These are phyloP conservation scores for Vanrija sp. DNA, from an alignment of 1,284 basidiomycete genomes.

Conservation along the genomic window DNA sequence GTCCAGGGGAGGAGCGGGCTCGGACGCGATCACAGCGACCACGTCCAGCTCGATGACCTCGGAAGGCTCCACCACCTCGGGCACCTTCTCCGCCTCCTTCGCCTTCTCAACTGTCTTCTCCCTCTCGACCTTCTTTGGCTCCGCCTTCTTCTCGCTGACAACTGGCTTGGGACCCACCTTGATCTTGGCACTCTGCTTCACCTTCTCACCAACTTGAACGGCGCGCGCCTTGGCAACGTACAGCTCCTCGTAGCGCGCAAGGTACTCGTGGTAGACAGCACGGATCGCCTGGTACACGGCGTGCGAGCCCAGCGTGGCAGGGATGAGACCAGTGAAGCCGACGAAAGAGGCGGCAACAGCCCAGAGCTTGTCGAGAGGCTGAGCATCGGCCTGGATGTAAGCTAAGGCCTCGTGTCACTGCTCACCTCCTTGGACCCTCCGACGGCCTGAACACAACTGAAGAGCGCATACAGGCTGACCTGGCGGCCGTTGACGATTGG, in stretches of 20 bases:
- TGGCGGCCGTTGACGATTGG: slow-evolving; percentile 13
- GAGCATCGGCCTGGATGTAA: slow-evolving; percentile 7
- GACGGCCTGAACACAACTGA: slow-evolving; percentile 9
- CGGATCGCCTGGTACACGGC: background rate
- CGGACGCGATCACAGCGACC: too few species aligned
- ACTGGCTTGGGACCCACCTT: too few species aligned
- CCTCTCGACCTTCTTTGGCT: too few species aligned
- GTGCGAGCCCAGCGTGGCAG: slow-evolving; percentile 6
- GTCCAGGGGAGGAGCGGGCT: too few species aligned
- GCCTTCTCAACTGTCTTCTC: too few species aligned
- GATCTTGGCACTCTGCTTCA: too few species aligned
- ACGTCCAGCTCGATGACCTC: too few species aligned
- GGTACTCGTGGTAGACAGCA: slow-evolving; percentile 12
- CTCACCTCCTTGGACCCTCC: slow-evolving; percentile 11
- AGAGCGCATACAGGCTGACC: slow-evolving; percentile 16
- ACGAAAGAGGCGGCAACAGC: slow-evolving; percentile 5
- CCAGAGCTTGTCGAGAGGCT: slow-evolving; percentile 16
- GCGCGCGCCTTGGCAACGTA: background rate
- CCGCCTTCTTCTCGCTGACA: too few species aligned
- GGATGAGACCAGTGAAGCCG: slow-evolving; percentile 7
- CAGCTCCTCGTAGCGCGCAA: slow-evolving; percentile 11
- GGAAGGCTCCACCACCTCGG: too few species aligned
- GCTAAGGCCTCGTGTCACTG: background rate
- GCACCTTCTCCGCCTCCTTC: too few species aligned
- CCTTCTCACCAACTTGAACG: too few species aligned